Percentiles rank a stretch among this genome's conserved stretches.
phyloP scores from a whole-genome alignment of 371 early-diverging fungal genomes.

The Mucor lusitanicus region DNA sequence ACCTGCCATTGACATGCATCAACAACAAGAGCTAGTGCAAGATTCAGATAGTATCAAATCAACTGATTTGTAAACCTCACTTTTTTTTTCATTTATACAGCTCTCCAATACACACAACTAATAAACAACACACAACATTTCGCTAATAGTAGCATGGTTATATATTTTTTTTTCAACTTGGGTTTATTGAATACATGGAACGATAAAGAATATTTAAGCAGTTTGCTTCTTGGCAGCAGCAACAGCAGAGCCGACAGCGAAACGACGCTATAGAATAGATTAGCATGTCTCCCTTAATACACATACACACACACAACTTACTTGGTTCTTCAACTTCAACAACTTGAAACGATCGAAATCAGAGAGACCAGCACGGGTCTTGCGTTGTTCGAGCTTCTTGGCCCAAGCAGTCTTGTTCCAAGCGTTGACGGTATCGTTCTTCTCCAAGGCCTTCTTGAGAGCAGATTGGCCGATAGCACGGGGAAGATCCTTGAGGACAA shows the following conservation, averaged over 20 bases:
- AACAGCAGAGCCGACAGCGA: slow-evolving; percentile 37
- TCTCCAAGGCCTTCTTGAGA: slow-evolving; percentile 83
- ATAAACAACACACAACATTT: not conserved
- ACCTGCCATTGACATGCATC: not conserved
- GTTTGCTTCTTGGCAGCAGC: slow-evolving; percentile 50
- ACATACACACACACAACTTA: slow-evolving; percentile 22
- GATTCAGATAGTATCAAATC: not conserved
- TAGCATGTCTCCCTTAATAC: not conserved
- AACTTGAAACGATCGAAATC: slow-evolving; percentile 99
- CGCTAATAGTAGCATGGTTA: not conserved
- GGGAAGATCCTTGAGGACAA: slow-evolving; percentile 84
- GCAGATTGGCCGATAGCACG: slow-evolving; percentile 78
- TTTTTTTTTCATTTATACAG: not conserved
- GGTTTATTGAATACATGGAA: slow-evolving; percentile 12
- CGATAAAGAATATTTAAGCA: slow-evolving; percentile 34
- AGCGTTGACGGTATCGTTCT: slow-evolving; percentile 73
- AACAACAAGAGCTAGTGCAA: not conserved
- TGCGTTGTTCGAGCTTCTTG: slow-evolving; percentile 86
- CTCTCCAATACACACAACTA: not conserved
- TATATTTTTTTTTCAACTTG: not conserved
- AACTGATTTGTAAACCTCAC: not conserved
- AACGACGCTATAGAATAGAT: slow-evolving; percentile 35
- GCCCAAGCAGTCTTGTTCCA: slow-evolving; percentile 94
- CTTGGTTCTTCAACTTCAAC: slow-evolving; percentile 79
- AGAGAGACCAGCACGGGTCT: slow-evolving; percentile 73